These are phyloP conservation scores for Fusarium algeriense DNA, from an alignment of 2,329 filamentous ascomycete species.

Conservation along the genomic window DNA sequence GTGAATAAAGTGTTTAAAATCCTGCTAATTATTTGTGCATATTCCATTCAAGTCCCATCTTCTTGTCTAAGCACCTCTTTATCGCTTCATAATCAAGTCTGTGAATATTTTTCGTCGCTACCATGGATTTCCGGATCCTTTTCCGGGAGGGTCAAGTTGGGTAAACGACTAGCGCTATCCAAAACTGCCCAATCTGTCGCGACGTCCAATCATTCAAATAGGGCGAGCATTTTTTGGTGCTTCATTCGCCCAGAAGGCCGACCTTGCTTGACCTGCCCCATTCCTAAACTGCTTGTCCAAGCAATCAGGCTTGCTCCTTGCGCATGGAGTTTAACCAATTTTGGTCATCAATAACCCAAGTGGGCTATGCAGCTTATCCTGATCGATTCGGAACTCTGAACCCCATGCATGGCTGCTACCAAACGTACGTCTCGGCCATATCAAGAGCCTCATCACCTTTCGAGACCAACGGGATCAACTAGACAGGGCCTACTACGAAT, in stretches of 20 bases:
- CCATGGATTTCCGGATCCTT: slow-evolving; percentile 38
- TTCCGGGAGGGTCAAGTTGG: slow-evolving; percentile 45
- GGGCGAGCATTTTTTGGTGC: slow-evolving; percentile 39
- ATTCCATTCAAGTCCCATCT: not conserved
- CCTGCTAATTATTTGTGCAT: not conserved
- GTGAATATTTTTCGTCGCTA: slow-evolving; percentile 29
- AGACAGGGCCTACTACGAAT: slow-evolving; percentile 22
- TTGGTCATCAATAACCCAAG: slow-evolving; percentile 33
- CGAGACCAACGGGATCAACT: slow-evolving; percentile 32
- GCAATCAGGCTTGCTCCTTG: slow-evolving; percentile 35
- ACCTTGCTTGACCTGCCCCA: slow-evolving; percentile 35
- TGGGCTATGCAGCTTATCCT: slow-evolving; percentile 32
- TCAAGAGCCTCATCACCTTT: slow-evolving; percentile 43
- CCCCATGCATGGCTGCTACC: slow-evolving; percentile 31
- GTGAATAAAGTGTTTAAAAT: not conserved
- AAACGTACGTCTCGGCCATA: slow-evolving; percentile 33
- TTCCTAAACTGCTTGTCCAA: slow-evolving; percentile 38
- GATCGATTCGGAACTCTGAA: slow-evolving; percentile 41
- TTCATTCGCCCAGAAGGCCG: slow-evolving; percentile 36
- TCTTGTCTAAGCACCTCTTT: slow-evolving; percentile 13
- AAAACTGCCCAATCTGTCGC: slow-evolving; percentile 44
- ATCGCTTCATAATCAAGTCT: slow-evolving; percentile 11
- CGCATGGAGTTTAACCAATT: slow-evolving; percentile 42
- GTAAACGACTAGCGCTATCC: slow-evolving; percentile 44
- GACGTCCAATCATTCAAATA: slow-evolving; percentile 45